These are phyloP conservation scores for Posidonia australis DNA, from an alignment of 106 monocot species.

Conservation along the genomic window DNA sequence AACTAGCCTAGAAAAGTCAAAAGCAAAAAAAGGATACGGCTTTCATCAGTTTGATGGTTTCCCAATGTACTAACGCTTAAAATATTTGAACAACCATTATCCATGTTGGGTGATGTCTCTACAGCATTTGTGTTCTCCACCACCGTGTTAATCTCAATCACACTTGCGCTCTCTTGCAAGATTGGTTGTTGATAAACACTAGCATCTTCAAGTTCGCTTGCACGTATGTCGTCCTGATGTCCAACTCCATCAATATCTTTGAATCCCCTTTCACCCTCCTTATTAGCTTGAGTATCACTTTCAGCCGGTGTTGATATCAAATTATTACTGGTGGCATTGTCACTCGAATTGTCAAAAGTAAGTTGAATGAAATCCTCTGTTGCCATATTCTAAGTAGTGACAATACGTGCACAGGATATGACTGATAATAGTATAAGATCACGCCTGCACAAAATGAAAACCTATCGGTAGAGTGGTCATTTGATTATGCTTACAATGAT, in stretches of 20 bases:
- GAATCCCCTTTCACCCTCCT: not conserved
- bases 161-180: conserved; percentile 18
- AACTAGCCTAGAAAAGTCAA: too few species aligned
- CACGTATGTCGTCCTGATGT: conserved; percentile 11
- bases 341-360: conserved; percentile 8
- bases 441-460: not conserved
- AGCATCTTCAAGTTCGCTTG: conserved; percentile 26
- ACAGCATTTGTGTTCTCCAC: conserved; percentile 14
- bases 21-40: conserved; percentile 46
- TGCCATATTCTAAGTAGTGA: conserved; percentile 1
- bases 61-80: not conserved
- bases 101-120: conserved; percentile 6
- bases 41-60: conserved; percentile 20
- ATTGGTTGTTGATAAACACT: conserved; percentile 12
- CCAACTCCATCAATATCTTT: conserved; percentile 8
- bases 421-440: not conserved
- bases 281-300: not conserved
- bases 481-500: too few species aligned
- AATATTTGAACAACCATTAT: conserved; percentile 9
- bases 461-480: too few species aligned
- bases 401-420: not conserved
- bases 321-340: not conserved
- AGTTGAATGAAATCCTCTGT: conserved; percentile 31
- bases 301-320: conserved; percentile 2
- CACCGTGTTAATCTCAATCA: conserved; percentile 8